phyloP scores from a whole-genome alignment of 2,329 filamentous ascomycete species.

The Sclerotinia borealis region DNA sequence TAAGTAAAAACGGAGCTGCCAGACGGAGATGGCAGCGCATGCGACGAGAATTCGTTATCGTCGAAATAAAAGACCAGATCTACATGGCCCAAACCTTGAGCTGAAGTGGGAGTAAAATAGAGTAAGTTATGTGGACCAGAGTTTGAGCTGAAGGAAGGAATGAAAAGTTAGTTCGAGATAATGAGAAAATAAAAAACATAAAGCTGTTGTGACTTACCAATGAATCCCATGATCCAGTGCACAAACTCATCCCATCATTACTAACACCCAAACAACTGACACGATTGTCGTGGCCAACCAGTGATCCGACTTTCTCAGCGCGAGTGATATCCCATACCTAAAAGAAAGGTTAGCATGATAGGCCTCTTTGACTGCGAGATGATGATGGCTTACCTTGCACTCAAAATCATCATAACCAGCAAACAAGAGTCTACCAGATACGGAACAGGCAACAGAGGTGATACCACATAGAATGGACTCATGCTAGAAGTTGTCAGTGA shows the following conservation, averaged over 20 bases:
- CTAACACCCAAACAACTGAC: conserved; percentile 98
- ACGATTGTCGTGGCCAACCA: conserved; percentile 96
- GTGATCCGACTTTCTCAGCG: conserved; percentile 92
- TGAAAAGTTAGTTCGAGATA: background rate
- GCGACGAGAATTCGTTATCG: conserved; percentile 11
- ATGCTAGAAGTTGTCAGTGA: conserved; percentile 52
- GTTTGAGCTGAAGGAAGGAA: conserved; percentile 11
- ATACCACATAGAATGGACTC: conserved; percentile 97
- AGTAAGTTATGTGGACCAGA: conserved; percentile 5
- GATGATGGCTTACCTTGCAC: conserved; percentile 73
- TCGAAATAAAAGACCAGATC: conserved; percentile 14
- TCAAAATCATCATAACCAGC: conserved; percentile 99
- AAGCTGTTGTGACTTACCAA: conserved; percentile 58
- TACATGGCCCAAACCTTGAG: conserved; percentile 76
- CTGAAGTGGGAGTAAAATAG: conserved; percentile 38
- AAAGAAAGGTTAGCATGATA: conserved; percentile 10
- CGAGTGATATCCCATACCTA: conserved; percentile 97
- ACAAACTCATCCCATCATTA: conserved; percentile 98
- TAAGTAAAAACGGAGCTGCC: conserved; percentile 32
- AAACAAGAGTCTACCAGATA: conserved; percentile 90
- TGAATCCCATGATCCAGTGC: conserved; percentile 99
- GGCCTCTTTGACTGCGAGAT: background rate
- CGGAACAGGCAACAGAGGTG: conserved; percentile 95
- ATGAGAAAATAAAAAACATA: background rate
- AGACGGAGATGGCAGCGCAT: conserved; percentile 11